Evolutionary conservation across 768 basidiomycete genomes (phyloP), one percentile per base, ranked within the genome.

Genomic region (Hypholoma sublateritium): DNA sequence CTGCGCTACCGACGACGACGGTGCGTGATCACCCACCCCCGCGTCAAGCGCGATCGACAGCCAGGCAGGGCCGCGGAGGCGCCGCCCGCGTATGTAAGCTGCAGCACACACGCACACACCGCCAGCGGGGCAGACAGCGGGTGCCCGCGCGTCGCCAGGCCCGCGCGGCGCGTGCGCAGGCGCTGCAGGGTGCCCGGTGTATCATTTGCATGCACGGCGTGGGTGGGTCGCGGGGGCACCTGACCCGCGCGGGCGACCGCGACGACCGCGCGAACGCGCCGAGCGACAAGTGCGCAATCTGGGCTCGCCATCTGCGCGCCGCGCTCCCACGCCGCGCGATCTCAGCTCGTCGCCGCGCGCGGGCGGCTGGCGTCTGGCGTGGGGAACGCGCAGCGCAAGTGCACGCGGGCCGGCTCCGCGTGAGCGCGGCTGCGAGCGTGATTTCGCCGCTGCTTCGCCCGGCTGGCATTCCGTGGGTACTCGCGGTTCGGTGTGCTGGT

Each of bases 141-240:
- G 28, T 28, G 25, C 25, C 25, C 3, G 25, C 25, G 25, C 28
- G 28, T 32, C 28, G 2, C 28, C 28, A 32, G 28, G 28, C 28
- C 28, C 28, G 28, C 28, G 5, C 28, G 28, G 2, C 28, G 28
- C 28, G 28, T 5, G 28, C 28, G 28, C 5, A 32, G 28, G 28
- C n/a, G n/a, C n/a, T n/a, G n/a, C n/a, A n/a, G n/a, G n/a, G n/a
- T n/a, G n/a, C n/a, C n/a, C n/a, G 35, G 35, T 14, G 35, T 14
- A 36, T 7, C 7, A 7, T 7, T 14, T 7, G 7, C 8, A 13
- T 41, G 17, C 16, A 16, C 7, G 12, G 88, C 84, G 64, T 85
- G 91, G 19, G 90, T 90, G 53, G 86, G 81, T 66, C 81, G 81
- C 46, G 78, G 74, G 13, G 80, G 28, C 28, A 32, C 28, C 28